Base-by-base conservation (phyloP, 2,329 filamentous ascomycete species). In the Phialophora tarda region DNA sequence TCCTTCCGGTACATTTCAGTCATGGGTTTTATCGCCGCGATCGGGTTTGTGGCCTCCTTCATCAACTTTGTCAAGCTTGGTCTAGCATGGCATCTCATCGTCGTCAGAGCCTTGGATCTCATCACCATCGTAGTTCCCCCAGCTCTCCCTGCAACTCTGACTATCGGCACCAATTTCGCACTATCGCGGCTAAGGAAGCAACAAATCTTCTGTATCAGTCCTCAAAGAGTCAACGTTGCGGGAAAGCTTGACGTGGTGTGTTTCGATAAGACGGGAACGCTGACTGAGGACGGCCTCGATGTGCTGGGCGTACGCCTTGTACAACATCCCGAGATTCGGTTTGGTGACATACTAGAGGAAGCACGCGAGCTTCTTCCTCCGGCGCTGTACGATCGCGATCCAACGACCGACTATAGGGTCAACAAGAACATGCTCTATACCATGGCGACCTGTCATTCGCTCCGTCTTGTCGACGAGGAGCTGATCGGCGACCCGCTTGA, bases 71-170 rank as follows among this genome's bases (percentile, higher is more conserved):
- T 99, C 61, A 88, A 91, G 48, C 84, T 99, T 14, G 88, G 87
- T 41, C 82, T 99, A 58, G 88, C 89, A 24, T 96, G 92, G 91
- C 91, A 96, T 77, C 81, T 97, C 57, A 97, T 99, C 68, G 86
- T 99, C 69, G 89, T 98, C 24, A 88, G 95, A 73, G 95, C 95
- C 0, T 83, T 99, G 54, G 95, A 99, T 81, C 80, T 99, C 63
- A 97, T 99, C 73, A 99, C 95, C 1, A 99, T 99, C 69, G 93
- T 98, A 10, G 95, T 99, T 0, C 95, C 95, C 17, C 95, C 95
- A 21, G 95, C 95, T 8, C 83, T 99, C 6, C 96, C 95, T 0
- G 95, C 95, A 1, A 99, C 95, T 0, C 83, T 99, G 56, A 97
- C 93, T 0, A 99, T 99, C 73, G 95, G 95, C 51, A 98, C 92